Base-by-base conservation (phyloP, 257 asterid genomes). In the Cordia subcordata region DNA sequence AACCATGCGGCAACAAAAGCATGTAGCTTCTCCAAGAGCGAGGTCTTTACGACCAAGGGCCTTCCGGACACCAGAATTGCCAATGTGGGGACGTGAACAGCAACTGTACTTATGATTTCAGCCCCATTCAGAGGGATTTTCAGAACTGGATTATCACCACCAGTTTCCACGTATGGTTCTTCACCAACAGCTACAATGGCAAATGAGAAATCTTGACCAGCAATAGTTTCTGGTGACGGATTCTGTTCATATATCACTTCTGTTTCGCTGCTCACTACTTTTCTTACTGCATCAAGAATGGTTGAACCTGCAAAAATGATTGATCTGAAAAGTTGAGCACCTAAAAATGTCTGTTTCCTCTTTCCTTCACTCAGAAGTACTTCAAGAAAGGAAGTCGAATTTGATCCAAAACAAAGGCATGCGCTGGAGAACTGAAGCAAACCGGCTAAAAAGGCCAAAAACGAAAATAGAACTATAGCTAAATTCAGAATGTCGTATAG, bases 1-100 rank as follows among this genome's bases (percentile, higher is more conserved):
- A 90, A 73, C 97, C 97, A 90, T 33, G 96, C 95, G 51, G 93
- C 91, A 46, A 87, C 77, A 1, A 90, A 69, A 13, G 89, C 96
- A 0, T 85, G 93, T 19, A 73, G 73, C 68, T 82, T 83, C 9
- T 79, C 88, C 68, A 87, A 52, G 40, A 74, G 73, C 19, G 39
- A 11, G 1, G 84, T 79, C 72, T 87, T 85, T 39, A 90, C 20
- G 51, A 70, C 70, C 80, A 90, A 58, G 45, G 97, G 96, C 79
- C 96, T 75, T 5, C 97, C 95, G 0, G 95, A 81, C 52, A 90
- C 73, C 67, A 90, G 67, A 65, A 90, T 76, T 8, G 60, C 75
- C 54, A 85, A 62, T 4, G 93, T 86, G 12, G 96, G 90, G 61
- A 87, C 62, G 66, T 60, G 55, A 42, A 71, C 85, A 20, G 94